A percentile compares a stretch with the other conserved stretches of the same genome.
Evolutionary conservation across 768 basidiomycete species (phyloP).

Genomic region (Trametes punicea): DNA sequence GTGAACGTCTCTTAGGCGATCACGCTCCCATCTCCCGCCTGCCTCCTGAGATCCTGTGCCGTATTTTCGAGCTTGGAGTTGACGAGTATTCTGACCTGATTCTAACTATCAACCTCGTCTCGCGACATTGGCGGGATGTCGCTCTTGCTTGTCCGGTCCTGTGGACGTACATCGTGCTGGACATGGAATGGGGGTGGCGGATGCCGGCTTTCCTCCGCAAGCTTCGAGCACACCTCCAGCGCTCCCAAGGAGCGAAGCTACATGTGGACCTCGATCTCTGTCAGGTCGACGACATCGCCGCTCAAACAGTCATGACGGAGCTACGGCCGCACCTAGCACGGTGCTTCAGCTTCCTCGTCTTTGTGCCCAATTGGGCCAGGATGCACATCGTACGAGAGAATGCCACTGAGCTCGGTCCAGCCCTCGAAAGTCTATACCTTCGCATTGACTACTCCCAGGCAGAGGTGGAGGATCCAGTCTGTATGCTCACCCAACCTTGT

Average conservation of each 20-base stretch:
- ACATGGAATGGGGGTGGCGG: constrained; percentile 27
- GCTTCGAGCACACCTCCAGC: constrained; percentile 23
- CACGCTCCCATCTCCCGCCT: constrained; percentile 28
- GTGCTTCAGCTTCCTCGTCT: constrained; percentile 31
- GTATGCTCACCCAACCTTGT: constrained; percentile 25
- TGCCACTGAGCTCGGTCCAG: constrained; percentile 23
- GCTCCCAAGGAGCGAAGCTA: constrained; percentile 29
- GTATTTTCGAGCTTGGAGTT: constrained; percentile 31
- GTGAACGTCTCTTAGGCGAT: constrained; percentile 22
- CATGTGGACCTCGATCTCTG: constrained; percentile 29
- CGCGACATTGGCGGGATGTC: constrained; percentile 27
- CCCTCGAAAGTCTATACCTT: constrained; percentile 29
- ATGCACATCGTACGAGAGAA: constrained; percentile 27
- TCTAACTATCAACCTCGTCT: constrained; percentile 26
- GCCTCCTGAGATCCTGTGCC: constrained; percentile 30
- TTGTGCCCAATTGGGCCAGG: constrained; percentile 27
- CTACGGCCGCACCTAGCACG: constrained; percentile 29
- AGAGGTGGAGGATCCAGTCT: constrained; percentile 28
- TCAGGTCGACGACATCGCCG: constrained; percentile 24
- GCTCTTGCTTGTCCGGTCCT: constrained; percentile 26
- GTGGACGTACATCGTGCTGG: constrained; percentile 32
- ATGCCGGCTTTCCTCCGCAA: constrained; percentile 27
- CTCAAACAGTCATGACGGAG: constrained; percentile 25
- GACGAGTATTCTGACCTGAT: constrained; percentile 26
- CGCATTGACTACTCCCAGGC: constrained; percentile 28